A percentile compares a stretch with the other conserved stretches of the same genome.
These are phyloP conservation scores for Agaricus blazei DNA, from an alignment of 768 basidiomycete species.

Conservation along the genomic window DNA sequence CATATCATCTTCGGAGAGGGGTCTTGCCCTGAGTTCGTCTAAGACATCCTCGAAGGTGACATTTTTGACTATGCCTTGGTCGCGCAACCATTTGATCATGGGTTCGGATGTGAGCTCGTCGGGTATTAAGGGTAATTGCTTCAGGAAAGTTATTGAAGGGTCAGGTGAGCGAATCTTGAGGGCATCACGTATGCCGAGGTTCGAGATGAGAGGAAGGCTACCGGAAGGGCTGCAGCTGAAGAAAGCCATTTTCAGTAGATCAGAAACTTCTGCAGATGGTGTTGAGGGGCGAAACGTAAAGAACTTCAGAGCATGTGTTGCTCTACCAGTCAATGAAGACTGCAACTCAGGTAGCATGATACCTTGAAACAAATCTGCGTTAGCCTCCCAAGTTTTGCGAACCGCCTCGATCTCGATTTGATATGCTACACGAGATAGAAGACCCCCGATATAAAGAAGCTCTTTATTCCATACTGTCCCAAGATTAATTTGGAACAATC, in stretches of 20 bases:
- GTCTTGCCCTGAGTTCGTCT: conserved; percentile 63
- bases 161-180: conserved; percentile 72
- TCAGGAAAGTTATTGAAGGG: conserved; percentile 70
- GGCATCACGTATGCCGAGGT: conserved; percentile 62
- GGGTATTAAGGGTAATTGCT: conserved; percentile 70
- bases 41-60: conserved; percentile 84
- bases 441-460: conserved; percentile 78
- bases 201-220: conserved; percentile 70
- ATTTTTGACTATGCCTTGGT: conserved; percentile 59
- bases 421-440: conserved; percentile 77
- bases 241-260: conserved; percentile 69
- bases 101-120: conserved; percentile 52
- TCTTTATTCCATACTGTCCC: conserved; percentile 83
- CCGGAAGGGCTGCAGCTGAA: conserved; percentile 53
- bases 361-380: conserved; percentile 25
- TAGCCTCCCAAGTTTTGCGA: conserved; percentile 54
- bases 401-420: conserved; percentile 72
- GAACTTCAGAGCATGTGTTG: conserved; percentile 79
- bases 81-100: conserved; percentile 59
- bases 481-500: conserved; percentile 7
- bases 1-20: conserved; percentile 69
- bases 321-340: conserved; percentile 50
- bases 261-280: conserved; percentile 75
- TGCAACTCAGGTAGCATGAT: conserved; percentile 30
- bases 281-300: conserved; percentile 89